Conservation (phyloP, 108 stramenopile species). For the Fragilariopsis cylindrus region DNA sequence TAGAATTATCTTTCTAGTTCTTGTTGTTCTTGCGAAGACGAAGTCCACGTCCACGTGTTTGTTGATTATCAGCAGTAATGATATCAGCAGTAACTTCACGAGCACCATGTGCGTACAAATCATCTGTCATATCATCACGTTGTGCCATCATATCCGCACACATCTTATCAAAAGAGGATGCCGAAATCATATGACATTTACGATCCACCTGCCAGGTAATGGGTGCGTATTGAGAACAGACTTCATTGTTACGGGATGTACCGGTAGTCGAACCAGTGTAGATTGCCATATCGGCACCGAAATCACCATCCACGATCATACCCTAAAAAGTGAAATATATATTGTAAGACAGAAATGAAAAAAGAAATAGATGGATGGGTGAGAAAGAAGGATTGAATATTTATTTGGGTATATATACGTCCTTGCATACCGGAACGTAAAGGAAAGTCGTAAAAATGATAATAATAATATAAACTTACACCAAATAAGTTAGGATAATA, state of each 20-base stretch:
- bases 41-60: neutral
- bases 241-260: constrained; percentile 38
- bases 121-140: constrained; percentile 64
- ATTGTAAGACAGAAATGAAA: no score
- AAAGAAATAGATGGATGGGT: no score
- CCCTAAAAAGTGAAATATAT: no score
- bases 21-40: no score
- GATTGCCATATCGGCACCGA: constrained; percentile 46
- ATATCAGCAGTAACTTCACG: constrained; percentile 49
- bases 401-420: no score
- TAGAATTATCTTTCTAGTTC: no score
- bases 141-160: constrained; percentile 62
- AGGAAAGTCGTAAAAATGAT: no score
- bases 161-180: constrained; percentile 69
- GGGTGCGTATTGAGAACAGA: constrained; percentile 59
- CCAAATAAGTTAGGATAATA: constrained; percentile 43
- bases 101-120: constrained; percentile 60
- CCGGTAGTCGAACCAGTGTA: constrained; percentile 78
- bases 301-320: constrained; percentile 46
- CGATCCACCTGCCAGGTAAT: constrained; percentile 79
- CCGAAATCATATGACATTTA: constrained; percentile 66
- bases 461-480: constrained; percentile 3
- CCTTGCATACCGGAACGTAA: no score
- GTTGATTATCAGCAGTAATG: constrained; percentile 43
- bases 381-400: no score